phyloP scores from a whole-genome alignment of 768 basidiomycete species.

The Suillus cothurnatus region DNA sequence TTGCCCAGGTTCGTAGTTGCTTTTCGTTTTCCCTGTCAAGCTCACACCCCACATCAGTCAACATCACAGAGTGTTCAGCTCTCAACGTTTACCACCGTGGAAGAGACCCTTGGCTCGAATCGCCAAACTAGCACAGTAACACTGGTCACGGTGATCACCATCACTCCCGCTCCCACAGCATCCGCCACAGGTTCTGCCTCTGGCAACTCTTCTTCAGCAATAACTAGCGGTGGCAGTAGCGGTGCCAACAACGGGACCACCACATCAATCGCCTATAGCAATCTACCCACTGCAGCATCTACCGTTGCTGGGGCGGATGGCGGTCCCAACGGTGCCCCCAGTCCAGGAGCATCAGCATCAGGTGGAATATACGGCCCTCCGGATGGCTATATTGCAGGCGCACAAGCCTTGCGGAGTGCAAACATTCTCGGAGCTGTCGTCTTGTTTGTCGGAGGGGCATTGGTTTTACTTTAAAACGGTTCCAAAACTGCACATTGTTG shows the following conservation, averaged over 20 bases:
- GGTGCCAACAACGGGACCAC: constrained; percentile 33
- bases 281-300: constrained; percentile 64
- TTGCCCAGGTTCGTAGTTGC: constrained; percentile 34
- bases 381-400: constrained; percentile 66
- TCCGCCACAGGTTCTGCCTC: constrained; percentile 24
- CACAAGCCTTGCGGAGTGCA: constrained; percentile 47
- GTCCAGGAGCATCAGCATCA: constrained; percentile 51
- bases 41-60: constrained; percentile 9
- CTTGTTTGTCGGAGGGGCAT: constrained; percentile 48
- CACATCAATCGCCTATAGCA: constrained; percentile 38
- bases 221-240: constrained; percentile 21
- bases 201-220: constrained; percentile 22
- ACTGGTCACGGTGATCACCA: constrained; percentile 46
- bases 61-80: constrained; percentile 42
- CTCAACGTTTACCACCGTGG: constrained; percentile 15
- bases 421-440: constrained; percentile 47
- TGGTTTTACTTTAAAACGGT: constrained; percentile 42
- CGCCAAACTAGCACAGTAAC: constrained; percentile 44
- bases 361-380: constrained; percentile 64
- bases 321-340: constrained; percentile 58
- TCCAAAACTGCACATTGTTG: not conserved
- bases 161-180: constrained; percentile 36
- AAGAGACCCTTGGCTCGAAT: constrained; percentile 40
- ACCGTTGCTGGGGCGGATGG: constrained; percentile 50
- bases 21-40: not conserved